Base-by-base conservation (phyloP, 257 asterid genomes). In the Agastache rugosa region DNA sequence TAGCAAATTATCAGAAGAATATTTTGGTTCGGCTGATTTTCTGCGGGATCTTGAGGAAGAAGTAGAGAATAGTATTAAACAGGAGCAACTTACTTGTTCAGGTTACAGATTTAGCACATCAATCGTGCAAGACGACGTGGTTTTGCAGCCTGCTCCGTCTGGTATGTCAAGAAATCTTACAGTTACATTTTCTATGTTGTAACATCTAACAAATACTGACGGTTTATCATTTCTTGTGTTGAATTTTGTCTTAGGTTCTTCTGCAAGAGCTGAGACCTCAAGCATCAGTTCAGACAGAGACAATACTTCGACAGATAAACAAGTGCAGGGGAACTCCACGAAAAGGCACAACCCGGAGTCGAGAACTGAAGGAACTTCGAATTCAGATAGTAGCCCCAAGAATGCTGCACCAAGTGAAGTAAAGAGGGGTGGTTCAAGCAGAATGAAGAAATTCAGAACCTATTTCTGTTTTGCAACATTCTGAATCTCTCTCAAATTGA, bases 1-100 rank as follows among this genome's bases (percentile, higher is more conserved):
- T 22, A 87, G 89, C 85, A 62, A 84, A 25, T 50, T 65, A 35
- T 88, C 90, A 7, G 98, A 89, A 55, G 92, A 86, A 45, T 86
- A 22, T 34, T 90, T 92, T 51, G 91, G 88, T 59, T 63, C 81
- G 0, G 12, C 75, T 34, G 87, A 86, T 31, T 65, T 87, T 65
- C 58, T 92, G 64, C 73, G 74, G 25, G 92, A 80, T 42, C 62
- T 88, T 9, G 86, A 89, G 63, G 82, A 77, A 56, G 83, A 74
- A 51, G 80, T 69, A 63, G 83, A 31, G 45, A 58, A 62, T 58
- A 73, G 72, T 2, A 44, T 8, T 3, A 37, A 15, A 15, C 81
- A 62, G 56, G 75, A 60, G 48, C 76, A 67, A 16, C 73, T 71
- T 53, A 75, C 83, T 8, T 80, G 76, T 78, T 67, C 82, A 3